Evolutionary conservation across 768 basidiomycete genomes (phyloP), one percentile per base, ranked within the genome.

Genomic region (Leccinellum luteum): DNA sequence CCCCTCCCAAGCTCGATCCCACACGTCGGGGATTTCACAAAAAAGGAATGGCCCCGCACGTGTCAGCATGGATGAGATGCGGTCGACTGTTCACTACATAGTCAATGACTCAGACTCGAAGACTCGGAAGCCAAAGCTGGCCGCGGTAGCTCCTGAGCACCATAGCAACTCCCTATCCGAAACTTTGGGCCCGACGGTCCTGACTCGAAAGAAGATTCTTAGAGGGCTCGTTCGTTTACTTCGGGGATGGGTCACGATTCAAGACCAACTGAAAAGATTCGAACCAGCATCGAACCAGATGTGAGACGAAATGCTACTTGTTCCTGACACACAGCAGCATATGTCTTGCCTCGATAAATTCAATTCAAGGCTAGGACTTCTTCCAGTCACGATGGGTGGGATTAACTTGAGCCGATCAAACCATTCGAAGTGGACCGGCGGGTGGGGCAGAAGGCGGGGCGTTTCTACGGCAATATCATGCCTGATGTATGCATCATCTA

Each of bases 51-150:
- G 35, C 8, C 17, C 17, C 32, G 14, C 32, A 34, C 13, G 31
- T n/a, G 17, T 17, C 35, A 35, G 34, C 15, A 35, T 25, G 4
- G 2, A 25, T 25, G 62, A 54, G 57, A 64, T 60, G 64, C 38
- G 6, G 38, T 25, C 25, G 38, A 41, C 56, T 64, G 25, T 30
- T 30, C 30, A 30, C 3, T 31, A 12, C 8, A 31, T 31, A 47
- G 31, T 12, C 7, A 13, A n/a, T 66, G 64, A 66, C 62, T 61
- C 56, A 54, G 45, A 43, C 19, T 43, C 19, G 41, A 43, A 43
- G 19, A 12, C 41, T 19, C 9, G 41, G n/a, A 19, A 10, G n/a
- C 7, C 35, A 15, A 38, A 17, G 35, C 17, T 38, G 17, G 8
- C 35, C 8, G 17, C 4, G 3, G 35, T 35, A 17, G 17, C 17